Base-by-base conservation (phyloP, 306 rosid genomes). In the Vigna mungo region DNA sequence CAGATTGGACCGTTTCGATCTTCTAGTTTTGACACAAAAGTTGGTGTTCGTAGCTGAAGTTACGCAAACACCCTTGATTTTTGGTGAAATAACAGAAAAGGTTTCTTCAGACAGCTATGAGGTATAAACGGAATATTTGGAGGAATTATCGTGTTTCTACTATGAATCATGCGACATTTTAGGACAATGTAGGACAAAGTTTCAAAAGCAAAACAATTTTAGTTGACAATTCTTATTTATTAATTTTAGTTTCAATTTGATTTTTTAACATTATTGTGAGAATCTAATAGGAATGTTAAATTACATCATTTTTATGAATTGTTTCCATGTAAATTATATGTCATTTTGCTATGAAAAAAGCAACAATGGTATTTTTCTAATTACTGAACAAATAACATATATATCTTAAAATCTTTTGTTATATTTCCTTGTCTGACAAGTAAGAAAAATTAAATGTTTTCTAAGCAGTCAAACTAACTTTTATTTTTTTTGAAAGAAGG, bases 51-150 rank as follows among this genome's bases (percentile, higher is more conserved):
- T 74, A 27, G 11, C 6, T 59, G 9, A 0, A 65, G 60, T 72
- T 72, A 68, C 74, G 1, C 0, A 30, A 78, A 2, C 0, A 2
- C 82, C 87, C 72, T 65, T 54, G 10, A 1, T 17, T 65, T 53
- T 46, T 1, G 25, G 10, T 32, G 16, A 34, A 17, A 52, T 82
- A 37, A 75, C 72, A 15, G 4, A 21, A 27, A 25, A 36, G 41
- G 78, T 49, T 51, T 23, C 63, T 10, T 82, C 47, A 16, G 77
- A 71, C 75, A 60, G 7, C 39, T 20, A 10, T 52, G 70, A 76
- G 34, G 66, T 51, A 7, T 18, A 21, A 69, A 53, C 74, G 79
- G 79, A 80, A 84, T 80, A 76, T 75, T 76, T 78, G 68, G 49
- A 25, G 69, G 70, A 7, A 41, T 47, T 16, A 9, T 10, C 71